Conservation (phyloP, 2,329 filamentous ascomycete species). For the Xylariaceae sp. region DNA sequence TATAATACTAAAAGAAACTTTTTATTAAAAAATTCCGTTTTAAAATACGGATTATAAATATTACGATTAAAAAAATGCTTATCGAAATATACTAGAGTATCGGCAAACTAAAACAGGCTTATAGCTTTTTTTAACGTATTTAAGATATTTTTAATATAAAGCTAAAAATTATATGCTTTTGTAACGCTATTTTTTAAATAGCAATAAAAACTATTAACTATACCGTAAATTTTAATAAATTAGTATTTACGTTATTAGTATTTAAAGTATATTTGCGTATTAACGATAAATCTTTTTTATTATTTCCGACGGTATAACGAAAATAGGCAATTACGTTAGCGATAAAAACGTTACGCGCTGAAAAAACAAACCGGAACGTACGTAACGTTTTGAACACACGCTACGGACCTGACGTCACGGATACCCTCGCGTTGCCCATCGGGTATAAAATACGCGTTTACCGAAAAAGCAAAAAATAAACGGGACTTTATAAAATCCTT, state of each 20-base stretch:
- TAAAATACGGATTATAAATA: not conserved
- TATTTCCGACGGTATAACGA: not conserved
- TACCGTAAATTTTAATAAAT: not conserved
- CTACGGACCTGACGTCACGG: not conserved
- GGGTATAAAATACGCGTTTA: not conserved
- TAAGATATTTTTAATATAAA: not conserved
- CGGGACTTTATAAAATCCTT: not conserved
- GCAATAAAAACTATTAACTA: not conserved
- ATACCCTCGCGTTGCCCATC: not conserved
- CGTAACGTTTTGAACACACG: not conserved
- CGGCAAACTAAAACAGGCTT: not conserved
- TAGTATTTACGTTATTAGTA: no score
- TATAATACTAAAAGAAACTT: no score
- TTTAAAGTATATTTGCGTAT: not conserved
- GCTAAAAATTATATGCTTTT: no score
- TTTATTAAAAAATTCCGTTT: not conserved
- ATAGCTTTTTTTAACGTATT: not conserved
- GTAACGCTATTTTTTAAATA: not conserved
- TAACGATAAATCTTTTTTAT: not conserved
- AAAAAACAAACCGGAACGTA: not conserved
- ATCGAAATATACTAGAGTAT: not conserved
- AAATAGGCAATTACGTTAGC: not conserved
- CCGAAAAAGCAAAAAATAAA: not conserved
- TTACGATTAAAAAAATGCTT: not conserved
- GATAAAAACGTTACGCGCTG: not conserved